Percentiles rank a stretch among this genome's conserved stretches.
These are phyloP conservation scores for Daldinia caldariorum DNA, from an alignment of 495 filamentous ascomycete genomes.

Conservation along the genomic window DNA sequence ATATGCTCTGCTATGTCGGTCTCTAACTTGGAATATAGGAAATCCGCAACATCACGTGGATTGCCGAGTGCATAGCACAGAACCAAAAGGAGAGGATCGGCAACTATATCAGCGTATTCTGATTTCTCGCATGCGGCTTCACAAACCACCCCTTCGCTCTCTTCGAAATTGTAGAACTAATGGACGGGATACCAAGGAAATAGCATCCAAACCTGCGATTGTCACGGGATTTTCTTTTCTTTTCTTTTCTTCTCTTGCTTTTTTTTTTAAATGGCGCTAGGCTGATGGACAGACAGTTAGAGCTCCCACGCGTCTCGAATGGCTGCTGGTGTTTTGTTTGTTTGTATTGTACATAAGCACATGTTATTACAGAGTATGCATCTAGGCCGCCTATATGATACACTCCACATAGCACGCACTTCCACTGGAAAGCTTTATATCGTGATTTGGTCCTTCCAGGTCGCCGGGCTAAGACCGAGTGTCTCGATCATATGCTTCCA, in stretches of 20 bases:
- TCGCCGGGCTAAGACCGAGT: conserved; percentile 84
- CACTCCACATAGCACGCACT: conserved; percentile 23
- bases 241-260: conserved; percentile 1
- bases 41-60: conserved; percentile 99
- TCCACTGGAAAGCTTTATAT: conserved; percentile 56
- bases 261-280: conserved; percentile 25
- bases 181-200: conserved; percentile 45
- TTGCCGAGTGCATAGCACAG: conserved; percentile 98
- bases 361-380: conserved; percentile 42
- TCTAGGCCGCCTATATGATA: conserved; percentile 41
- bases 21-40: conserved; percentile 66
- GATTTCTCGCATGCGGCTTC: conserved; percentile 27
- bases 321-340: conserved; percentile 33
- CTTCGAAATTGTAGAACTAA: conserved; percentile 50
- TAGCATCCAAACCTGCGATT: conserved; percentile 33
- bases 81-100: conserved; percentile 99
- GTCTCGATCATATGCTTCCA: conserved; percentile 85
- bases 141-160: conserved; percentile 30
- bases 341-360: conserved; percentile 43
- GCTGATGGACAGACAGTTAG: conserved; percentile 37
- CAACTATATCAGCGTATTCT: conserved; percentile 98
- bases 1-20: not conserved
- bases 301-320: conserved; percentile 35
- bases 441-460: conserved; percentile 87
- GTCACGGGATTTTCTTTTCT: conserved; percentile 24